A percentile compares a stretch with the other conserved stretches of the same genome.
Conservation (phyloP, 768 basidiomycete genomes). For the Lactifluus echinatus region DNA sequence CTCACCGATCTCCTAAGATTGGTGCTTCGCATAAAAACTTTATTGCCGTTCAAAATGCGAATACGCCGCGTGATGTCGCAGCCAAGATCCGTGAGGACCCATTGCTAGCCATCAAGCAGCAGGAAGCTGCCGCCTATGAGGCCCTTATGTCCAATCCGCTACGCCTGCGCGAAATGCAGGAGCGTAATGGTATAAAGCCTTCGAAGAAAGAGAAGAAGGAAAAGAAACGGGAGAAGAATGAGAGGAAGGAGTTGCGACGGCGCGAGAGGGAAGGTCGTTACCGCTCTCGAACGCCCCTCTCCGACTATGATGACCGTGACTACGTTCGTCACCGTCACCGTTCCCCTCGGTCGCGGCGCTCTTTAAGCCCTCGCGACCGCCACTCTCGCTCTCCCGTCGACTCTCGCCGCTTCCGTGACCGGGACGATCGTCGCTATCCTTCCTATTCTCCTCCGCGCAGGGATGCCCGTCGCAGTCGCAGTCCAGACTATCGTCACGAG, state of each 20-base stretch:
- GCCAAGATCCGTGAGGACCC: conserved; percentile 97
- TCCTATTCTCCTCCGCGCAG: conserved; percentile 26
- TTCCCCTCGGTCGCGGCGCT: conserved; percentile 29
- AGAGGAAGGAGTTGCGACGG: conserved; percentile 24
- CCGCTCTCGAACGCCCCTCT: conserved; percentile 22
- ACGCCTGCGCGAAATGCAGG: conserved; percentile 72
- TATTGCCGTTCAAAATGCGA: conserved; percentile 92
- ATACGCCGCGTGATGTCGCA: conserved; percentile 77
- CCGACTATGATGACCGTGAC: conserved; percentile 28
- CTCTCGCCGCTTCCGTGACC: conserved; percentile 28
- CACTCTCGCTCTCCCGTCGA: conserved; percentile 40
- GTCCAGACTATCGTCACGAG: conserved; percentile 9
- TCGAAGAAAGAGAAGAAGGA: conserved; percentile 67
- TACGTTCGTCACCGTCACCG: conserved; percentile 25
- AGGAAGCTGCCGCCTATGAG: conserved; percentile 90
- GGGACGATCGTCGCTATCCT: conserved; percentile 9
- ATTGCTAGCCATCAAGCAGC: conserved; percentile 93
- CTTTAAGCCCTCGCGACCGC: conserved; percentile 38
- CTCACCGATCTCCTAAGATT: conserved; percentile 36
- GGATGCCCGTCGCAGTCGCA: conserved; percentile 22
- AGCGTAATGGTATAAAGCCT: conserved; percentile 70
- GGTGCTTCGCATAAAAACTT: conserved; percentile 88
- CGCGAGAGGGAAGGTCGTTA: conserved; percentile 23
- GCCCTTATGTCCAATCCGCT: conserved; percentile 80
- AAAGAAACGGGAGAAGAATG: conserved; percentile 50